These are phyloP conservation scores for Colletotrichum chlorophyti DNA, from an alignment of 2,329 filamentous ascomycete genomes.

Conservation along the genomic window DNA sequence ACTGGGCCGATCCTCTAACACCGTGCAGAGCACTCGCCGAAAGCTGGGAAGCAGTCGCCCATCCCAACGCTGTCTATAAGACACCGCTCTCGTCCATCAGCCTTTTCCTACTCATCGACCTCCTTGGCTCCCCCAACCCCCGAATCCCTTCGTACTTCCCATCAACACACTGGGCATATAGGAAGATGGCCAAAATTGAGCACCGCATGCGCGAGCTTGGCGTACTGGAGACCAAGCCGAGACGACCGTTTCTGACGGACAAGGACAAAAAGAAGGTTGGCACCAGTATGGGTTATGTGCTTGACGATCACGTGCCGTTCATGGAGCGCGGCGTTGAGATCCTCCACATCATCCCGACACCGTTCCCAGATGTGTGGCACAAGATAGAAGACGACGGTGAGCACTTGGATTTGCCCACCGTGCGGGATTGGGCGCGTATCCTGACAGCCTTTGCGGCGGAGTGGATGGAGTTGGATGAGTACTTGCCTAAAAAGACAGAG, in stretches of 20 bases:
- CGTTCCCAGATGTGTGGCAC: constrained; percentile 90
- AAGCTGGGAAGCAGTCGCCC: constrained; percentile 75
- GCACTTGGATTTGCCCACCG: constrained; percentile 80
- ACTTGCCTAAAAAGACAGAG: constrained; percentile 39
- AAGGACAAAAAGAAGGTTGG: constrained; percentile 54
- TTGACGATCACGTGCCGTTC: constrained; percentile 94
- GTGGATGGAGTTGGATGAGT: constrained; percentile 79
- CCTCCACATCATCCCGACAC: constrained; percentile 84
- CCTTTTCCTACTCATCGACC: constrained; percentile 89
- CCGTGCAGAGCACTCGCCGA: constrained; percentile 71
- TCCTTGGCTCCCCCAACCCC: constrained; percentile 76
- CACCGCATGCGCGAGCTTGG: constrained; percentile 71
- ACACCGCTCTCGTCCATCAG: constrained; percentile 81
- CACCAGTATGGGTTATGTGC: constrained; percentile 61
- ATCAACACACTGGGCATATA: constrained; percentile 93
- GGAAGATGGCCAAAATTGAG: constrained; percentile 77
- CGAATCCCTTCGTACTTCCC: constrained; percentile 84
- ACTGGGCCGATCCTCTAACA: background rate
- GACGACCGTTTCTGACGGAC: constrained; percentile 71
- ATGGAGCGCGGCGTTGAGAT: constrained; percentile 85
- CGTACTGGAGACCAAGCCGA: constrained; percentile 67
- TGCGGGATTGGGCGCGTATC: constrained; percentile 88
- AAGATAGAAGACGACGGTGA: constrained; percentile 81
- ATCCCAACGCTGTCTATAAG: constrained; percentile 78
- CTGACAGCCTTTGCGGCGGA: constrained; percentile 85